Percentiles rank a stretch among this genome's conserved stretches.
phyloP scores from a whole-genome alignment of 164 flowering plant species.

The Umbellularia californica region DNA sequence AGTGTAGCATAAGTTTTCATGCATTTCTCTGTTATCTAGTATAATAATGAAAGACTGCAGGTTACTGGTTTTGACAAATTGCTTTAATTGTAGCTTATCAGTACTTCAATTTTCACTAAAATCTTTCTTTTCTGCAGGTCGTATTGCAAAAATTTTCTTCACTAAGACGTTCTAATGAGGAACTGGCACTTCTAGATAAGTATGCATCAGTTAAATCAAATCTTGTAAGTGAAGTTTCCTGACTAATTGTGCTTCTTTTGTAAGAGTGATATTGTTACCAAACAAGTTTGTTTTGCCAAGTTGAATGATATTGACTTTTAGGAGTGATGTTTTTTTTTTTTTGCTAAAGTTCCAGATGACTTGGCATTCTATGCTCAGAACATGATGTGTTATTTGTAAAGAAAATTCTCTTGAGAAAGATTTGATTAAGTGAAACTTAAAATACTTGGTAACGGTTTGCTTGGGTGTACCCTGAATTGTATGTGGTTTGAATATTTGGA shows the following conservation, averaged over 20 bases:
- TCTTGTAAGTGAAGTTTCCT: constrained; percentile 49
- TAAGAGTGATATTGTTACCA: background rate
- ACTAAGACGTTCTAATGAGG: constrained; percentile 55
- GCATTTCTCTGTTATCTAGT: background rate
- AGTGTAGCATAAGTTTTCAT: background rate
- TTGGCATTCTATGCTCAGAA: too few species aligned
- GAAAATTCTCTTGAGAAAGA: too few species aligned
- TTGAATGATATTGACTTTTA: background rate
- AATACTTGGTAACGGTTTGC: too few species aligned
- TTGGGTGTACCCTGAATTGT: too few species aligned
- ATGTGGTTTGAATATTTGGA: too few species aligned
- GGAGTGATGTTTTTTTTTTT: too few species aligned
- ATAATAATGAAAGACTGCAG: background rate
- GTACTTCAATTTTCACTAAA: background rate
- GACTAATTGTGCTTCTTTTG: background rate
- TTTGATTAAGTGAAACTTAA: too few species aligned
- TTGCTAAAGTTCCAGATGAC: too few species aligned
- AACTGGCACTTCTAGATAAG: constrained; percentile 50
- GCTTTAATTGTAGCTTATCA: background rate
- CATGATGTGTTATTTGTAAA: background rate
- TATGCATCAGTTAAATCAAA: constrained; percentile 55
- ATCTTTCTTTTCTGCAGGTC: constrained; percentile 36
- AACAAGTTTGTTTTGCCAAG: background rate
- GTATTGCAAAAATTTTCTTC: constrained; percentile 53
- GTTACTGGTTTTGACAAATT: background rate